Evolutionary conservation across 2,329 filamentous ascomycete genomes (phyloP).

Genomic region (Botrytis medusae): DNA sequence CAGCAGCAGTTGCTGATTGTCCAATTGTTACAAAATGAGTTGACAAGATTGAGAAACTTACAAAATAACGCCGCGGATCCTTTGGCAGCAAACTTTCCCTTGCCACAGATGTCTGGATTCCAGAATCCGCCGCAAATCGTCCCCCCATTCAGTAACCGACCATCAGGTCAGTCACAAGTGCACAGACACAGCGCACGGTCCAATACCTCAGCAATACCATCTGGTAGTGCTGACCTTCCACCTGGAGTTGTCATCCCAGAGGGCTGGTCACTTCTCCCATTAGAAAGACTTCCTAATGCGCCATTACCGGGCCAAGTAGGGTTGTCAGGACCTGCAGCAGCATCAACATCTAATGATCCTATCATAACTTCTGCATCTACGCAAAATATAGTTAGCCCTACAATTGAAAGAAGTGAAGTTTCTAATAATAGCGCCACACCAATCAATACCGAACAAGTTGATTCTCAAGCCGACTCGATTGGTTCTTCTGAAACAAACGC

Average conservation of each 20-base stretch:
- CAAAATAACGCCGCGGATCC: slow-evolving; percentile 33
- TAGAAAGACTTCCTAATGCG: slow-evolving; percentile 48
- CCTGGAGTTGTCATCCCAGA: slow-evolving; percentile 63
- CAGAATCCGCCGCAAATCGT: slow-evolving; percentile 16
- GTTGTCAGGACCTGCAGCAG: slow-evolving; percentile 28
- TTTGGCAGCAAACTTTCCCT: slow-evolving; percentile 32
- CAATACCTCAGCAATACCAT: slow-evolving; percentile 53
- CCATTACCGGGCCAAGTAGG: slow-evolving; percentile 10
- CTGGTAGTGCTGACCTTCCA: slow-evolving; percentile 61
- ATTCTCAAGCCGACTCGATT: slow-evolving; percentile 31
- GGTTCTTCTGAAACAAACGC: slow-evolving; percentile 35
- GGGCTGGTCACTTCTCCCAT: slow-evolving; percentile 64
- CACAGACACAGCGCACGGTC: slow-evolving; percentile 49
- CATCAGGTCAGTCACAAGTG: slow-evolving; percentile 28
- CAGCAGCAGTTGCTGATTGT: slow-evolving; percentile 69
- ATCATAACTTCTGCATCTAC: slow-evolving; percentile 34
- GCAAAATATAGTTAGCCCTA: slow-evolving; percentile 32
- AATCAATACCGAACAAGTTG: slow-evolving; percentile 29
- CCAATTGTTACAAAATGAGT: slow-evolving; percentile 65
- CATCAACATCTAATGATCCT: slow-evolving; percentile 27
- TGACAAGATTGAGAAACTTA: slow-evolving; percentile 59
- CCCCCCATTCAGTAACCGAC: slow-evolving; percentile 3
- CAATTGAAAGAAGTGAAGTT: slow-evolving; percentile 13
- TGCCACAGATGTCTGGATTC: slow-evolving; percentile 29
- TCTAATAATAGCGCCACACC: slow-evolving; percentile 26